phyloP scores from a whole-genome alignment of 495 filamentous ascomycete genomes.

The Aspergillus ostianus region DNA sequence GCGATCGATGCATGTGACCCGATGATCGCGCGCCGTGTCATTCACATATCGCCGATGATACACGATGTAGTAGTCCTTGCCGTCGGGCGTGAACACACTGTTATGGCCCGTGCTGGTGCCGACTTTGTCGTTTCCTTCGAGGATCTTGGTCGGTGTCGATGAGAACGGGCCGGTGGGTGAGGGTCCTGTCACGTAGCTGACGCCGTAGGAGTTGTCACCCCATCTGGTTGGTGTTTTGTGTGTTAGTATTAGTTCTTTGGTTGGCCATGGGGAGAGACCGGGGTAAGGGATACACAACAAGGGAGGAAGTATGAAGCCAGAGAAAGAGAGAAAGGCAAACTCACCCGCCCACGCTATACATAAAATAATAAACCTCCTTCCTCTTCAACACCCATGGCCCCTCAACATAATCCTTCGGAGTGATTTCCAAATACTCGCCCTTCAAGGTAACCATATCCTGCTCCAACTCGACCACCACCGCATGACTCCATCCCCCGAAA shows the following conservation, averaged over 20 bases:
- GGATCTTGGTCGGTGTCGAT: conserved; percentile 32
- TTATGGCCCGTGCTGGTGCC: conserved; percentile 44
- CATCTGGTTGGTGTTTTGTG: conserved; percentile 21
- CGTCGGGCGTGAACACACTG: conserved; percentile 40
- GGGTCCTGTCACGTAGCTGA: conserved; percentile 44
- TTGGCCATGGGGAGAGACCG: no score
- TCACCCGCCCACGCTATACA: conserved; percentile 45
- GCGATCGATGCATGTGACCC: conserved; percentile 45
- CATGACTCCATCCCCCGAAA: conserved; percentile 46
- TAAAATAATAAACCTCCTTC: conserved; percentile 43
- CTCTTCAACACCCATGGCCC: conserved; percentile 47
- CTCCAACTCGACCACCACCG: conserved; percentile 41
- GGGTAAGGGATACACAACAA: background rate
- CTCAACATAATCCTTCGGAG: conserved; percentile 42
- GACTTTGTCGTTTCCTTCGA: conserved; percentile 36
- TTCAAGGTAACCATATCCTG: conserved; percentile 45
- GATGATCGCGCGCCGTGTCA: conserved; percentile 42
- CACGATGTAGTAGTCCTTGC: conserved; percentile 48
- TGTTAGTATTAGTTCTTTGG: no score
- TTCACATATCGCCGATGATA: conserved; percentile 46
- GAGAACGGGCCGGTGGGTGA: conserved; percentile 44
- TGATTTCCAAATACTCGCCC: conserved; percentile 34
- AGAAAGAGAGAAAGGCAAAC: conserved; percentile 3
- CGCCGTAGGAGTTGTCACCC: conserved; percentile 45
- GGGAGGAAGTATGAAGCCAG: background rate